These are phyloP conservation scores for Brettanomyces naardenensis DNA, from an alignment of 805 yeast genomes.

Conservation along the genomic window DNA sequence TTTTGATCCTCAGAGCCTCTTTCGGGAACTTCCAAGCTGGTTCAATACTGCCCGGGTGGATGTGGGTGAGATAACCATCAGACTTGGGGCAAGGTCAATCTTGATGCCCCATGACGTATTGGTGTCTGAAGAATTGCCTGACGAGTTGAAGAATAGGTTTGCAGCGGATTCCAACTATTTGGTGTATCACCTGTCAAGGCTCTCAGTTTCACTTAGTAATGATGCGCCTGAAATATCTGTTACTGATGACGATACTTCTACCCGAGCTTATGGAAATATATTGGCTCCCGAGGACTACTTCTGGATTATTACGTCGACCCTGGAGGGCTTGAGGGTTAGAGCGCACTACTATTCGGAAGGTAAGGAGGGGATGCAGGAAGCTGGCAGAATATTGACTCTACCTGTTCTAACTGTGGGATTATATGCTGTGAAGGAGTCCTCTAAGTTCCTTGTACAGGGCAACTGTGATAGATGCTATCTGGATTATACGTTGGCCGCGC, in stretches of 20 bases:
- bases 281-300: constrained; percentile 7
- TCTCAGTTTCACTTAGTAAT: constrained; percentile 4
- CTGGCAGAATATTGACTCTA: constrained; percentile 3
- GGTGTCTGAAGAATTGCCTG: constrained; percentile 3
- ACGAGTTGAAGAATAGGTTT: neutral
- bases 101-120: constrained; percentile 10
- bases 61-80: constrained; percentile 6
- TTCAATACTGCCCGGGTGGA: constrained; percentile 22
- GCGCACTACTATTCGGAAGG: neutral
- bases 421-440: constrained; percentile 5
- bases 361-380: constrained; percentile 1
- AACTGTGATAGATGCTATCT: constrained; percentile 2
- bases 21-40: constrained; percentile 28
- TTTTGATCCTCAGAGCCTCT: constrained; percentile 4
- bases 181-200: neutral
- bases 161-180: constrained; percentile 4
- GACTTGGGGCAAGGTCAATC: constrained; percentile 15
- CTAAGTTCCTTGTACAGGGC: constrained; percentile 5
- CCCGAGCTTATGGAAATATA: neutral
- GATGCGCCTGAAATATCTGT: constrained; percentile 2
- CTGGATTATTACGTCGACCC: constrained; percentile 3
- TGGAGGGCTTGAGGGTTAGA: neutral
- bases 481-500: constrained; percentile 31
- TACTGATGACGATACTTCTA: constrained; percentile 1
- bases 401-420: constrained; percentile 5